Evolutionary conservation across 208 protist genomes (phyloP), one percentile per base, ranked within the genome.

Genomic region (Leptomonas seymouri): DNA sequence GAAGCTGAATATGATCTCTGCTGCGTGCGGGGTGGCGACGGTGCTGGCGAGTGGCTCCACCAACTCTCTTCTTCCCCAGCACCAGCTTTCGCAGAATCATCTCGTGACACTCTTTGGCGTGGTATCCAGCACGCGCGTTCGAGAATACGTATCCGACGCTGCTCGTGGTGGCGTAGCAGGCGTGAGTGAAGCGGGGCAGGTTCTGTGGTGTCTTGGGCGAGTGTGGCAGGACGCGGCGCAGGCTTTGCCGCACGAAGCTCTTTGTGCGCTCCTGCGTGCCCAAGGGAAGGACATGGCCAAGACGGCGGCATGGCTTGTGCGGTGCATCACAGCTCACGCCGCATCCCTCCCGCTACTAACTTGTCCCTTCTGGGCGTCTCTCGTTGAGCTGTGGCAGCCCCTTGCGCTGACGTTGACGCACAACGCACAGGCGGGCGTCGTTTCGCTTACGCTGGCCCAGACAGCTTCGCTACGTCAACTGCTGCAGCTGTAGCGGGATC

Each of bases 171-270:
- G 67, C 18, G 39, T 44, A 25, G n/a, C 14, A 23, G 68, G 68
- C 28, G 31, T 74, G 45, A 45, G 46, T 51, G 68, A 74, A 34
- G 68, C 60, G 14, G 34, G 42, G 18, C 58, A 67, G 23, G 30
- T 74, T 18, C 53, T 74, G 58, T 74, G 68, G 68, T 74, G 68
- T 42, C 41, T 74, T 2, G 68, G 68, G 16, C 68, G 68, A 16
- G 59, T 74, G 44, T 74, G 68, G 68, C 51, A 67, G 8, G 42
- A 55, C 18, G 41, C 51, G 1, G 53, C 60, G 25, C 50, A 53
- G 31, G 21, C 59, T 5, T 42, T 67, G 46, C 60, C 68, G 6
- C 51, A 66, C 14, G 50, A 66, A 28, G 44, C 23, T 0, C 41
- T 74, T n/a, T 53, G 42, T 41, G 23, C 28, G 3, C 34, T 74